Evolutionary conservation across 2,329 filamentous ascomycete genomes (phyloP), one percentile per base, ranked within the genome.

Genomic region (Penicillium sp.): DNA sequence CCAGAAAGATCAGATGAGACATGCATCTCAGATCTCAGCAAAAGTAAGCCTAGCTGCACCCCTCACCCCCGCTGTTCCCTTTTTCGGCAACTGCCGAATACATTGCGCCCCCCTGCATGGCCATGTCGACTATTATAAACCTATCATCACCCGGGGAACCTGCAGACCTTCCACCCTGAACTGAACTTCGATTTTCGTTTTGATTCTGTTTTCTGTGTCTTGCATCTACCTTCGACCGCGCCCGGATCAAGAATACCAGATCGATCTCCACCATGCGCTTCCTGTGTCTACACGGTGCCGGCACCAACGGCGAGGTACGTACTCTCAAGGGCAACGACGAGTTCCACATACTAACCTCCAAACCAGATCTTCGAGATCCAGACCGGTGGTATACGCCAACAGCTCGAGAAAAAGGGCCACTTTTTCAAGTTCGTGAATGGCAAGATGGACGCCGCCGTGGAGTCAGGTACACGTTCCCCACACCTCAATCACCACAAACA

Each of bases 291-390:
- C 67, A 69, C 42, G 66, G 66, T 36, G 62, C 60, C 3, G 62
- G 65, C 42, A 69, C 67, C 45, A 68, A 64, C 50, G 55, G 54
- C 35, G 66, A 69, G 54, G 67, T 69, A 64, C 33, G 55, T 48
- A 27, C 33, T 7, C 24, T 10, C 4, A 18, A 16, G 20, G n/a
- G 14, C 9, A 36, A n/a, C 18, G 22, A 25, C 36, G 6, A 28
- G 18, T 2, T 16, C 18, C 36, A 39, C 40, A 11, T 40, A 4
- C 48, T 51, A 27, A 50, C 13, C 28, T 8, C 9, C 1, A 14
- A 13, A 1, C 5, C 9, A 69, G 67, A 69, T 69, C 43, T 68
- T 69, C 50, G 64, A 67, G 49, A 66, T 69, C 51, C 67, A 69
- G 61, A 64, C 62, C 16, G 67, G 67, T 33, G 67, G 67, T 14